Base-by-base conservation (phyloP, 495 filamentous ascomycete species). In the Neurospora sp. region DNA sequence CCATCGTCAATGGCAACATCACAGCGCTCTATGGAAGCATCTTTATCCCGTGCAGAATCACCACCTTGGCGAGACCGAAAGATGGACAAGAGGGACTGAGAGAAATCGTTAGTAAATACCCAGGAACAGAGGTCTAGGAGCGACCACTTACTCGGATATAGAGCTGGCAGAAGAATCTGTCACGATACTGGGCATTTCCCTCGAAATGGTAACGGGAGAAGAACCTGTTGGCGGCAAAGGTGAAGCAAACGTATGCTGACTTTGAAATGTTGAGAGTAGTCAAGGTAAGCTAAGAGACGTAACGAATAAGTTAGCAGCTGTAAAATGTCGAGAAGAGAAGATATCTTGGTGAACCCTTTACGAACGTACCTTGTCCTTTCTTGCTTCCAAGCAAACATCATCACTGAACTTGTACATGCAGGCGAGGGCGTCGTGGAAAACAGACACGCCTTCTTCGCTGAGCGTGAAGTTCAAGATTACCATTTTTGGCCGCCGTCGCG, bases 401-500 rank as follows among this genome's bases (percentile, higher is more conserved):
- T 99, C 96, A 78, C 91, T 93, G 85, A 98, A 98, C 83, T 96
- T 98, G 68, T 89, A 86, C 38, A 99, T 88, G 80, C 96, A 98
- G 69, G 88, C 82, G n/a, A 99, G 86, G 11, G 89, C 86, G 80
- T 98, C 93, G 77, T 98, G 93, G 20, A 99, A 81, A 71, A 87
- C 88, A 38, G 87, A 83, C 27, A 95, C 85, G 10, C 91, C 91
- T 70, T 91, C 87, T 40, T 94, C 93, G 65, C 85, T 88, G 42
- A 99, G 83, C 0, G 93, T 92, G 75, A 98, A 94, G 68, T 88
- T 89, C 27, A 97, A 81, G n/a, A 88, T 85, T 9, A 75, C 75
- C 77, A 78, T 79, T 65, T 65, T 8, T 35, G 14, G 27, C 27
- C 16, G n/a, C 40, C 27, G 39, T 41, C n/a, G 44, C 39, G 5